Evolutionary conservation across 2,329 filamentous ascomycete genomes (phyloP).

Genomic region (Tolypocladium endophyticum): DNA sequence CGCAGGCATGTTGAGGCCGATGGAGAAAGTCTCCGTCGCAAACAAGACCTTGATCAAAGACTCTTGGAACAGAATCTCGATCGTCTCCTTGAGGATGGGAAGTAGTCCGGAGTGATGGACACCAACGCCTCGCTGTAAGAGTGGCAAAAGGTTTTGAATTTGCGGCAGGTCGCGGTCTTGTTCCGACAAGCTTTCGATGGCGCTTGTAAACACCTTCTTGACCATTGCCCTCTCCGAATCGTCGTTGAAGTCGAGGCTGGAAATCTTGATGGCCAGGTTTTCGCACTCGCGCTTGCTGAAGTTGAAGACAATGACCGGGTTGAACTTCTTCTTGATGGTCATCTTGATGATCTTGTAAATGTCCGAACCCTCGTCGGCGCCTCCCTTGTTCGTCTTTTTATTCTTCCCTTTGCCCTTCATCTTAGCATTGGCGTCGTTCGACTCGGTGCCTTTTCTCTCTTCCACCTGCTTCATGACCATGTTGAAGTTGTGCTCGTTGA

Average conservation of each 20-base stretch:
- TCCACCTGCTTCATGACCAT: slow-evolving; percentile 87
- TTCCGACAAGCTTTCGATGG: slow-evolving; percentile 84
- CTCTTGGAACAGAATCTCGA: slow-evolving; percentile 98
- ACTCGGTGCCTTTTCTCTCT: slow-evolving; percentile 76
- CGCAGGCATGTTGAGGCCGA: slow-evolving; percentile 96
- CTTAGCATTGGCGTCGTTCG: slow-evolving; percentile 68
- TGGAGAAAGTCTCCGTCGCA: slow-evolving; percentile 97
- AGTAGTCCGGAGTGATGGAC: slow-evolving; percentile 94
- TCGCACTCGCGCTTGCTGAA: slow-evolving; percentile 98
- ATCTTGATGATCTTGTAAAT: slow-evolving; percentile 98
- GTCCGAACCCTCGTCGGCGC: slow-evolving; percentile 59
- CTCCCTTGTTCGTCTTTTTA: slow-evolving; percentile 84
- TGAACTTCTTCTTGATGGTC: slow-evolving; percentile 96
- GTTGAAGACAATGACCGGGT: slow-evolving; percentile 98
- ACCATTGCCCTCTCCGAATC: slow-evolving; percentile 94
- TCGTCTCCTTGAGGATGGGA: slow-evolving; percentile 94
- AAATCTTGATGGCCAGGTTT: slow-evolving; percentile 78
- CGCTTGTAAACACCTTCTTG: slow-evolving; percentile 83
- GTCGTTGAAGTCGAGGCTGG: slow-evolving; percentile 84
- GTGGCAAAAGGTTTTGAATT: slow-evolving; percentile 79
- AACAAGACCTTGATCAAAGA: slow-evolving; percentile 96
- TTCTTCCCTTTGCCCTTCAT: slow-evolving; percentile 82
- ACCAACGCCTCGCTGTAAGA: slow-evolving; percentile 84
- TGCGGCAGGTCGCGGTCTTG: slow-evolving; percentile 84
- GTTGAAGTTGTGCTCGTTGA: slow-evolving; percentile 96